A percentile compares a stretch with the other conserved stretches of the same genome.
These are phyloP conservation scores for Torulaspora globosa DNA, from an alignment of 1,139 yeast species.

Conservation along the genomic window DNA sequence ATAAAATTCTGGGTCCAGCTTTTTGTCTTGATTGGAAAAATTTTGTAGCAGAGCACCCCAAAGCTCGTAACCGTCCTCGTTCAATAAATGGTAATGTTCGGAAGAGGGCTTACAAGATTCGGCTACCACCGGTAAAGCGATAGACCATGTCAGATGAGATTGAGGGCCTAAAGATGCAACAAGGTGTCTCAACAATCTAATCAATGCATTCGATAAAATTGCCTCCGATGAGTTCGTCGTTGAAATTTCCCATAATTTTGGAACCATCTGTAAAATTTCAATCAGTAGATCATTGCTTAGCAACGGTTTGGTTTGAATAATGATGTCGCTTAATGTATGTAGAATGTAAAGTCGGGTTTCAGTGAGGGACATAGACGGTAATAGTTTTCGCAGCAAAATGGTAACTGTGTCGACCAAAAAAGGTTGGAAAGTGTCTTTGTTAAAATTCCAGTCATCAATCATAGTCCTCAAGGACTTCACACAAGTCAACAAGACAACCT, in stretches of 20 bases:
- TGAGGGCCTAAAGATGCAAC: constrained; percentile 60
- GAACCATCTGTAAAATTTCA: constrained; percentile 58
- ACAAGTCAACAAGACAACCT: constrained; percentile 71
- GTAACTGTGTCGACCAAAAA: constrained; percentile 53
- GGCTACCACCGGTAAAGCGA: constrained; percentile 63
- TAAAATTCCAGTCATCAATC: constrained; percentile 84
- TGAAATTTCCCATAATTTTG: constrained; percentile 67
- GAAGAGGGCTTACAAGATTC: constrained; percentile 62
- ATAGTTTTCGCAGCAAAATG: constrained; percentile 44
- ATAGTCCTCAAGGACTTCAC: constrained; percentile 65
- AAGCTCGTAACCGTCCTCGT: constrained; percentile 85
- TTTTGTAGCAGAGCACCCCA: constrained; percentile 73
- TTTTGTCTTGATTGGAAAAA: constrained; percentile 29
- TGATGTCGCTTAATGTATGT: constrained; percentile 59
- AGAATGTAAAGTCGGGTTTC: constrained; percentile 74
- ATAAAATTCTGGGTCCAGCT: constrained; percentile 28
- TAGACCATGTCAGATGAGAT: constrained; percentile 55
- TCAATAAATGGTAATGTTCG: constrained; percentile 55
- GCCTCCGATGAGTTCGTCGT: constrained; percentile 53
- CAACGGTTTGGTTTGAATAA: constrained; percentile 62
- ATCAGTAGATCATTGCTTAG: constrained; percentile 49
- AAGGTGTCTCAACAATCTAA: constrained; percentile 65
- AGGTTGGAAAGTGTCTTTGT: constrained; percentile 62
- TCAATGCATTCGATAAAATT: constrained; percentile 64
- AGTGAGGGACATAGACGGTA: constrained; percentile 50